phyloP scores from a whole-genome alignment of 2,329 filamentous ascomycete genomes.

The Aspergillus costaricaensis region DNA sequence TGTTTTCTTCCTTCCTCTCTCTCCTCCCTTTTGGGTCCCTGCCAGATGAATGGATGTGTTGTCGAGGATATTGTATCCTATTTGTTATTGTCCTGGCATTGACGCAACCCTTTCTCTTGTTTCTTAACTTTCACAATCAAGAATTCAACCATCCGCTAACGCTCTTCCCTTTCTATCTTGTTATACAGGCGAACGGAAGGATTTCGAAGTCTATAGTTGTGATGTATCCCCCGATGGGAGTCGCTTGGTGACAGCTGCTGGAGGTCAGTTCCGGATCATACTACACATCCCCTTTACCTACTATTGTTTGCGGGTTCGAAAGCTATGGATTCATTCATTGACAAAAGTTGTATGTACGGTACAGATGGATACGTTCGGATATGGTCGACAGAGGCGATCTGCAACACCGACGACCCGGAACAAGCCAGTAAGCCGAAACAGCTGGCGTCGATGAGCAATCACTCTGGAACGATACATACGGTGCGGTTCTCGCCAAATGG shows the following conservation, averaged over 20 bases:
- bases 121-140: neutral
- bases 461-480: slow-evolving; percentile 94
- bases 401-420: slow-evolving; percentile 71
- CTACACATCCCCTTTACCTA: no score
- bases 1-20: neutral
- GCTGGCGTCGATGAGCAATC: slow-evolving; percentile 96
- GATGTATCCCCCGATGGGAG: slow-evolving; percentile 94
- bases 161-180: neutral
- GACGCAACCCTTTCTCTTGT: neutral
- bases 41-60: neutral
- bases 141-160: slow-evolving; percentile 18
- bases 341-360: slow-evolving; percentile 9
- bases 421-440: slow-evolving; percentile 80
- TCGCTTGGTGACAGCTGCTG: slow-evolving; percentile 88
- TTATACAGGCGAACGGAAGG: slow-evolving; percentile 81
- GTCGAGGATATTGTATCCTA: neutral
- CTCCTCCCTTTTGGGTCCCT: slow-evolving; percentile 4
- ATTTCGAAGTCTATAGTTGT: slow-evolving; percentile 98
- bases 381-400: slow-evolving; percentile 95
- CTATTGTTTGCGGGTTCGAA: neutral
- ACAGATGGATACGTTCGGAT: slow-evolving; percentile 92
- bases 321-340: slow-evolving; percentile 6
- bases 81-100: neutral
- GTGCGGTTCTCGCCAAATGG: slow-evolving; percentile 96
- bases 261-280: slow-evolving; percentile 60